Base-by-base conservation (phyloP, 495 filamentous ascomycete species). In the Hypoxylon rickii region DNA sequence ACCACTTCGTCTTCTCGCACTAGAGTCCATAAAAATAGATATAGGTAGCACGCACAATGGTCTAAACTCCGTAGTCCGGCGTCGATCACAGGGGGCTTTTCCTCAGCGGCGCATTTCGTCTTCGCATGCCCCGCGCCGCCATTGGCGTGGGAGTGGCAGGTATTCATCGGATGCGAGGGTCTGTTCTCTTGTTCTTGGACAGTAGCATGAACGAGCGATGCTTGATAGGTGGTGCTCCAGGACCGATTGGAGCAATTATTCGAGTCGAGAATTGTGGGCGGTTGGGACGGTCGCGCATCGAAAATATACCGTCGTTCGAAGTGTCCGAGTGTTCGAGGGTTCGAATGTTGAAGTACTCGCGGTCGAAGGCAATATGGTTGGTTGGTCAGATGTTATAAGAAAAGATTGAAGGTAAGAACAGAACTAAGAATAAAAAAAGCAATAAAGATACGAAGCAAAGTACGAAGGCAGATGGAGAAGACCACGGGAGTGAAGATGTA, bases 11-110 rank as follows among this genome's bases (percentile, higher is more conserved):
- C 10, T 21, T 13, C 19, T 26, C 40, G 20, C 21, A 19, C 3
- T n/a, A n/a, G 40, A 19, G 12, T 4, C 8, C 38, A 17, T 44
- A 48, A 29, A 34, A 15, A 44, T 21, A 21, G 44, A 45, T 19
- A 33, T 18, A 21, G 12, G 37, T 38, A 51, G 24, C 42, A 67
- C 85, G 61, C 82, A 92, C 89, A 93, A 66, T 93, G 89, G 73
- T 91, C 76, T 19, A 89, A 64, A 64, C 84, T 89, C 58, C 79
- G 81, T 59, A 92, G 63, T 24, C 89, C 89, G 45, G 89, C 89
- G 67, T 93, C 88, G 21, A 84, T 83, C 53, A 75, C 74, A 31
- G 73, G 71, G 46, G 68, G 67, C 41, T 70, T 71, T 51, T 61
- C 54, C 15, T 62, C 49, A 3, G 8, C 19, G 3, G 51, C 53